Percentiles rank a stretch among this genome's conserved stretches.
These are phyloP conservation scores for Ustilago hordei DNA, from an alignment of 1,284 basidiomycete species.

Conservation along the genomic window DNA sequence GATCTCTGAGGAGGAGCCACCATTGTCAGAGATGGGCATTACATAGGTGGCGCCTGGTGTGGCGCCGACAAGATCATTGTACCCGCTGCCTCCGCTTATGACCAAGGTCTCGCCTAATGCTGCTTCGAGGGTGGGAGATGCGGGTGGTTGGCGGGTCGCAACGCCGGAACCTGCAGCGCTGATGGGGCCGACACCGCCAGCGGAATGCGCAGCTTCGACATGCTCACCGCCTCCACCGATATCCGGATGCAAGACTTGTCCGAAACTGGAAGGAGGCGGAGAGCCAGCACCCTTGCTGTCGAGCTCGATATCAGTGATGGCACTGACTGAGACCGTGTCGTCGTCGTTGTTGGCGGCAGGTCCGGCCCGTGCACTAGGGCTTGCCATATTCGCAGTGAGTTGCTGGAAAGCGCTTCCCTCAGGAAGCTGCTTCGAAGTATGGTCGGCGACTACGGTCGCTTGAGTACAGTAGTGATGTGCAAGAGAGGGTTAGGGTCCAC, in stretches of 20 bases:
- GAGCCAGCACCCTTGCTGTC: conserved; percentile 44
- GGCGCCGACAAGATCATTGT: conserved; percentile 72
- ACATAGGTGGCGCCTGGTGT: conserved; percentile 71
- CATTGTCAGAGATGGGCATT: conserved; percentile 79
- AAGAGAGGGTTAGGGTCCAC: neutral
- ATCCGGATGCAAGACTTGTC: neutral
- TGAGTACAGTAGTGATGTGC: no score
- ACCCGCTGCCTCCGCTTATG: conserved; percentile 73
- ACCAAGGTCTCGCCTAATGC: conserved; percentile 66
- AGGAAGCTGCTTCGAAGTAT: neutral
- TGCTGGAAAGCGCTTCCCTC: neutral
- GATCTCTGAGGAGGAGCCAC: conserved; percentile 62
- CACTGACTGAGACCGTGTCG: conserved; percentile 23
- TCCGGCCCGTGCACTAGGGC: neutral
- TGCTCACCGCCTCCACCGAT: neutral
- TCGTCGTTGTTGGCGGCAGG: conserved; percentile 12
- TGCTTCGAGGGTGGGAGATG: conserved; percentile 7
- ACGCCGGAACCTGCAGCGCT: neutral
- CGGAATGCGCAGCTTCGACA: neutral
- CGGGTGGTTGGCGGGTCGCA: neutral
- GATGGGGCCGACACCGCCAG: neutral
- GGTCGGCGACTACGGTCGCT: neutral
- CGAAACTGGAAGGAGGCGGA: conserved; percentile 21
- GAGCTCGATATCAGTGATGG: conserved; percentile 22
- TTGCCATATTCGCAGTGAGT: conserved; percentile 10